These are phyloP conservation scores for Cutaneotrichosporon cutaneum DNA, from an alignment of 1,284 basidiomycete species.

Conservation along the genomic window DNA sequence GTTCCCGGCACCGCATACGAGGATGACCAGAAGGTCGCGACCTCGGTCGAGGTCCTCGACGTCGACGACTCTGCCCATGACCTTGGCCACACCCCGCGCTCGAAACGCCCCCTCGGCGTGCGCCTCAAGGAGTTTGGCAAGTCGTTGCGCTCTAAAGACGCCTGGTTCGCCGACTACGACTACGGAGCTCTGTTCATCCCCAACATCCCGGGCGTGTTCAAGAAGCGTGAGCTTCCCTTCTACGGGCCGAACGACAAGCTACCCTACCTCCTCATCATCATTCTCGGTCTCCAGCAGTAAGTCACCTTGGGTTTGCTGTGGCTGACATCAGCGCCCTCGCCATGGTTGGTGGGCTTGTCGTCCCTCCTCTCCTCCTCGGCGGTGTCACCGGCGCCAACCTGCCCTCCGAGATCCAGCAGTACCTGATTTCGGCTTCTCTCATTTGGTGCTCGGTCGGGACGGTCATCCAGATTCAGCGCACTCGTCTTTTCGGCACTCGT, in stretches of 20 bases:
- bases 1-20: background rate
- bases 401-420: conserved; percentile 27
- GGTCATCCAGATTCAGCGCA: conserved; percentile 33
- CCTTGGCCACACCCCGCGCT: background rate
- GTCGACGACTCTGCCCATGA: background rate
- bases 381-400: conserved; percentile 35
- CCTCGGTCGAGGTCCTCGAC: background rate
- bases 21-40: background rate
- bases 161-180: conserved; percentile 21
- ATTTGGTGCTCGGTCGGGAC: conserved; percentile 38
- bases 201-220: conserved; percentile 32
- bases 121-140: background rate
- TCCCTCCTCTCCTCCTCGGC: conserved; percentile 34
- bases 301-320: conserved; percentile 9
- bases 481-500: conserved; percentile 26
- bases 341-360: conserved; percentile 39
- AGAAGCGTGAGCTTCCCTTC: conserved; percentile 34
- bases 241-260: conserved; percentile 34
- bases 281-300: conserved; percentile 39
- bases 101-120: background rate
- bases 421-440: conserved; percentile 37
- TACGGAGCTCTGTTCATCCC: conserved; percentile 37
- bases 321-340: conserved; percentile 27
- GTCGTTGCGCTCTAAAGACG: background rate
- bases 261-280: conserved; percentile 35